Conservation (phyloP, 1,139 yeast genomes). For the Diutina siamensis region DNA sequence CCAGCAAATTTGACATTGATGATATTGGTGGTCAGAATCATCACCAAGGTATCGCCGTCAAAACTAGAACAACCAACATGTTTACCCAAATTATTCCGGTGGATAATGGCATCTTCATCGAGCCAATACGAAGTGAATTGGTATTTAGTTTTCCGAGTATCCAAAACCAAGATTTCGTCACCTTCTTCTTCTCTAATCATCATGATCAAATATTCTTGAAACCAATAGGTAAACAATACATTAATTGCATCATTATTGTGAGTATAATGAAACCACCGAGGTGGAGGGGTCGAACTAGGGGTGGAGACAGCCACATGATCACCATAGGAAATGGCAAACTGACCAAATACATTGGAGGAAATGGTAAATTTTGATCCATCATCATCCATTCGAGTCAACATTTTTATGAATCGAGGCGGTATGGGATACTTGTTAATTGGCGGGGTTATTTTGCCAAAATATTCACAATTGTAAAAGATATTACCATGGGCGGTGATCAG, state of each 20-base stretch:
- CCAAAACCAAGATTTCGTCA: neutral
- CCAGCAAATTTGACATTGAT: slow-evolving; percentile 18
- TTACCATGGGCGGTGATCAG: neutral
- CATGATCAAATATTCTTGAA: neutral
- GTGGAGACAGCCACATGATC: slow-evolving; percentile 1
- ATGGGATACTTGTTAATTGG: neutral
- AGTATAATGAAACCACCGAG: neutral
- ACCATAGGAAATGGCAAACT: slow-evolving; percentile 1
- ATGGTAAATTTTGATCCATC: neutral
- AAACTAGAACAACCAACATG: neutral
- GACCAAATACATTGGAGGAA: neutral
- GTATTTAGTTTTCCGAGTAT: slow-evolving; percentile 3
- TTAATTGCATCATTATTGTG: neutral
- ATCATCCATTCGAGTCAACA: neutral
- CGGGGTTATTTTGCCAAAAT: neutral
- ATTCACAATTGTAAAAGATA: neutral
- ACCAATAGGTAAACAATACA: neutral
- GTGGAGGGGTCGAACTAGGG: neutral
- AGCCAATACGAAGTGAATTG: neutral
- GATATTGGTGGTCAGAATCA: neutral
- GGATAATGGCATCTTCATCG: neutral
- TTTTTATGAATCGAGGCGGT: neutral
- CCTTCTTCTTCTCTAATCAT: neutral
- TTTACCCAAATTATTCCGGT: neutral
- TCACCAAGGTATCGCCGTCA: neutral